Conservation (phyloP, 768 basidiomycete species). For the Hericium alpestre region DNA sequence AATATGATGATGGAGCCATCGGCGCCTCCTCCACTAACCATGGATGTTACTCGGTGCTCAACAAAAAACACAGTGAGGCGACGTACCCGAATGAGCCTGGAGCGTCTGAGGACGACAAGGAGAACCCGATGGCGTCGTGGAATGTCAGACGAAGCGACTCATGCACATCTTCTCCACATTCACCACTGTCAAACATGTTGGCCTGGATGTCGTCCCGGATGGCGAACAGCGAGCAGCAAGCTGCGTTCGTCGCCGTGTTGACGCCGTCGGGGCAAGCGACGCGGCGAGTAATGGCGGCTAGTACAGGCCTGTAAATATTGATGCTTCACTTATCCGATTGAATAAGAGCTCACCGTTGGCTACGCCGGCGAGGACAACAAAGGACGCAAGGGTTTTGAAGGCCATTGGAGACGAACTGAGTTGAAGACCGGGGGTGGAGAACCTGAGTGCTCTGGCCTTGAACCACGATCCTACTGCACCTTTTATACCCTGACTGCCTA, state of each 20-base stretch:
- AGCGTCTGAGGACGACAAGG: slow-evolving; percentile 1
- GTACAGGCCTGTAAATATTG: neutral
- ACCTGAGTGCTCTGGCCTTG: neutral
- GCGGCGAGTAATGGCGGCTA: slow-evolving; percentile 14
- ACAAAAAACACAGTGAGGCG: too few species aligned
- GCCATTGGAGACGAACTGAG: neutral
- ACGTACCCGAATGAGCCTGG: neutral
- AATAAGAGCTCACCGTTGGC: slow-evolving; percentile 8
- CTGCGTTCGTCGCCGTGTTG: slow-evolving; percentile 17
- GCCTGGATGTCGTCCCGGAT: slow-evolving; percentile 22
- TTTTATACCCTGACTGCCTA: neutral
- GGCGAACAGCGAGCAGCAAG: slow-evolving; percentile 22
- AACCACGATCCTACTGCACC: neutral
- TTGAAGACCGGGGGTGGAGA: slow-evolving; percentile 7
- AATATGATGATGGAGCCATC: slow-evolving; percentile 17
- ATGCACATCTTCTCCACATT: slow-evolving; percentile 21
- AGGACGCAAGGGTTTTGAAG: slow-evolving; percentile 5
- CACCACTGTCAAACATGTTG: slow-evolving; percentile 19
- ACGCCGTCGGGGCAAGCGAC: slow-evolving; percentile 16
- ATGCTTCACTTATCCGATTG: neutral
- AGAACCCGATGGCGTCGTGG: slow-evolving; percentile 17
- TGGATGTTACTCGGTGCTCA: too few species aligned
- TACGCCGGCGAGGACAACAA: slow-evolving; percentile 8
- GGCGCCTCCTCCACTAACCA: slow-evolving; percentile 10
- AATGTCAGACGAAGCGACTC: slow-evolving; percentile 20